Conservation (phyloP, 345 rosid species). For the Bruguiera gymnorhiza region DNA sequence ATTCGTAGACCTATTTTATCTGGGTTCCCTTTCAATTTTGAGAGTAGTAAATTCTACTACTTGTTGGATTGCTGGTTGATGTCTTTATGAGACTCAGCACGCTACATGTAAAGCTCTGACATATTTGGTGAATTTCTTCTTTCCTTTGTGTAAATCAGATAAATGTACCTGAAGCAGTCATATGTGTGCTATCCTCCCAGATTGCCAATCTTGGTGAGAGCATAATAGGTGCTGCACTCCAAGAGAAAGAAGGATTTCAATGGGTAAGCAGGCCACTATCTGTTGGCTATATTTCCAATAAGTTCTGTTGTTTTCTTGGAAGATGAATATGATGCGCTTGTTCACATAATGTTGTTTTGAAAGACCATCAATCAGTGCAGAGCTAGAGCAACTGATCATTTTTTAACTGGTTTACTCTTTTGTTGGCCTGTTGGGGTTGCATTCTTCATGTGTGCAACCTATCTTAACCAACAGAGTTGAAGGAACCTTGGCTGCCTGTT, state of each 20-base stretch:
- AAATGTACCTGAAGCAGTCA: slow-evolving; percentile 57
- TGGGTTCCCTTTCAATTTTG: too few relatives aligned
- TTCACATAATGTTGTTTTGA: background rate
- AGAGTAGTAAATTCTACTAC: too few relatives aligned
- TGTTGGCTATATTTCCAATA: background rate
- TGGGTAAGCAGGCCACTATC: slow-evolving; percentile 53
- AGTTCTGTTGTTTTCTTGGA: background rate
- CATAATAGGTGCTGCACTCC: slow-evolving; percentile 78
- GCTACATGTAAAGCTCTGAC: background rate
- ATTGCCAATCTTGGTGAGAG: slow-evolving; percentile 95
- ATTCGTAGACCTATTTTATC: too few relatives aligned
- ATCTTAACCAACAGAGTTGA: background rate
- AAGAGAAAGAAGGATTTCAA: slow-evolving; percentile 79
- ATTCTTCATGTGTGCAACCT: background rate
- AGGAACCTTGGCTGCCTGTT: background rate
- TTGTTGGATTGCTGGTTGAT: too few relatives aligned
- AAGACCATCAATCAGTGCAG: background rate
- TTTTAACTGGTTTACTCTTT: background rate
- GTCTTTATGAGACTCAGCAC: too few relatives aligned
- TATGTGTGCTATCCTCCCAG: slow-evolving; percentile 87
- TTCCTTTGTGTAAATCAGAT: slow-evolving; percentile 43
- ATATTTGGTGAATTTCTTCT: background rate
- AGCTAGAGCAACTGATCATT: slow-evolving; percentile 2
- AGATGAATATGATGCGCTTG: background rate
- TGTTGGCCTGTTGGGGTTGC: background rate